These are phyloP conservation scores for Daldinia grandis DNA, from an alignment of 495 filamentous ascomycete genomes.

Conservation along the genomic window DNA sequence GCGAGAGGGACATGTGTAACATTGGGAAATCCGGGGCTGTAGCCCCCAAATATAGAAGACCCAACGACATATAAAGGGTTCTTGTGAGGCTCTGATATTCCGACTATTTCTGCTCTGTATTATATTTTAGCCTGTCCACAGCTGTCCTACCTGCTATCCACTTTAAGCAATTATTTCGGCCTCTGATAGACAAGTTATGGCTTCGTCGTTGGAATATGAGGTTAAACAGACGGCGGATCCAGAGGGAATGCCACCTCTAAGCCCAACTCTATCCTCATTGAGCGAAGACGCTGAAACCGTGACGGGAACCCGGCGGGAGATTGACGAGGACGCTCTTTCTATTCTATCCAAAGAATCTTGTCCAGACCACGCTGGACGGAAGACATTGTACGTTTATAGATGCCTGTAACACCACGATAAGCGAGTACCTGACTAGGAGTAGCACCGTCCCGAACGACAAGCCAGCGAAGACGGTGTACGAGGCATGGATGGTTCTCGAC, in stretches of 20 bases:
- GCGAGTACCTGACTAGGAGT: conserved; percentile 3
- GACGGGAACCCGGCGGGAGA: conserved; percentile 2
- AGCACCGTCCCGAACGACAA: conserved; percentile 17
- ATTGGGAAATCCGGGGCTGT: background rate
- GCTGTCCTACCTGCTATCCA: background rate
- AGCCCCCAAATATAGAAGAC: conserved; percentile 9
- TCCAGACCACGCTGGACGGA: conserved; percentile 21
- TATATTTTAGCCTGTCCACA: background rate
- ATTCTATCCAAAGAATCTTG: conserved; percentile 26
- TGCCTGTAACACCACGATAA: background rate
- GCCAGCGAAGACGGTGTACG: conserved; percentile 26
- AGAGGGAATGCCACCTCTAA: conserved; percentile 3
- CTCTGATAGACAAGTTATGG: background rate
- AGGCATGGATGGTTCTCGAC: conserved; percentile 21
- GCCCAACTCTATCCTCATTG: conserved; percentile 9
- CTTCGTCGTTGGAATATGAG: background rate
- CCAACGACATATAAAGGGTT: conserved; percentile 15
- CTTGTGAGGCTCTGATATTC: background rate
- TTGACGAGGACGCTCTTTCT: conserved; percentile 14
- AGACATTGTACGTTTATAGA: conserved; percentile 18
- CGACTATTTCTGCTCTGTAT: background rate
- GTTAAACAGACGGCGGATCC: background rate
- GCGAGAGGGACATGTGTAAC: background rate
- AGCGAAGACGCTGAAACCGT: conserved; percentile 18
- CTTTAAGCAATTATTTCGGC: background rate